Percentiles rank a stretch among this genome's conserved stretches.
These are phyloP conservation scores for Nelumbo lutea DNA, from an alignment of 164 flowering plant genomes.

Conservation along the genomic window DNA sequence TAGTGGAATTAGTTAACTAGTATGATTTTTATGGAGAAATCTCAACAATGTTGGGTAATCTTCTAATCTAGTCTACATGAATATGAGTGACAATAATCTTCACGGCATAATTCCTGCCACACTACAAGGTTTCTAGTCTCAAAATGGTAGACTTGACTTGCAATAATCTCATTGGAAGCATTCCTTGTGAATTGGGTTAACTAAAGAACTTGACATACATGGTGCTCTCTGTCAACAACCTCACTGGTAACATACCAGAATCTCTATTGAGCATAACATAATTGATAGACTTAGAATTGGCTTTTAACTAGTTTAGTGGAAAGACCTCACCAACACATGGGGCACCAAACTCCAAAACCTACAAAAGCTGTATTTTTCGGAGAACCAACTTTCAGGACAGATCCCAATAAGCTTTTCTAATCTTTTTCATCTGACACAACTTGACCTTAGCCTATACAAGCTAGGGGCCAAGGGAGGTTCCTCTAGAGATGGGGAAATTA, in stretches of 20 bases:
- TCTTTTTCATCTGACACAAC: conserved; percentile 9
- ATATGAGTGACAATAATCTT: background rate
- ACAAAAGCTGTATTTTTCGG: conserved; percentile 2
- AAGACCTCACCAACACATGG: conserved; percentile 9
- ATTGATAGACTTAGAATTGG: conserved; percentile 2
- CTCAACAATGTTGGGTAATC: too few species aligned
- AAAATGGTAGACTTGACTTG: too few species aligned
- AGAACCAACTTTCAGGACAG: conserved; percentile 8
- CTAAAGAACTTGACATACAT: background rate
- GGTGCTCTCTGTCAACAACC: too few species aligned
- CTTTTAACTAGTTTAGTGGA: conserved; percentile 9
- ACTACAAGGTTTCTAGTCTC: background rate
- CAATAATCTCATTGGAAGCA: too few species aligned
- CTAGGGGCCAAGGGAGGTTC: background rate
- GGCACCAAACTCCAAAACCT: conserved; percentile 11
- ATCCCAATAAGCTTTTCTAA: conserved; percentile 7
- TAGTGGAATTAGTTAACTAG: too few species aligned
- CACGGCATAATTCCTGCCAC: background rate
- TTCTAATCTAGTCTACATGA: background rate
- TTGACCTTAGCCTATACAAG: conserved; percentile 7
- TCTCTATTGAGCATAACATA: conserved; percentile 3
- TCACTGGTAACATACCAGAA: background rate
- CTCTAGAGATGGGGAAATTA: background rate
- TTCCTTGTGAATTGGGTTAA: too few species aligned
- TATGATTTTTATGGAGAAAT: too few species aligned